Base-by-base conservation (phyloP, 2,329 filamentous ascomycete species). In the Diaporthe sp. region DNA sequence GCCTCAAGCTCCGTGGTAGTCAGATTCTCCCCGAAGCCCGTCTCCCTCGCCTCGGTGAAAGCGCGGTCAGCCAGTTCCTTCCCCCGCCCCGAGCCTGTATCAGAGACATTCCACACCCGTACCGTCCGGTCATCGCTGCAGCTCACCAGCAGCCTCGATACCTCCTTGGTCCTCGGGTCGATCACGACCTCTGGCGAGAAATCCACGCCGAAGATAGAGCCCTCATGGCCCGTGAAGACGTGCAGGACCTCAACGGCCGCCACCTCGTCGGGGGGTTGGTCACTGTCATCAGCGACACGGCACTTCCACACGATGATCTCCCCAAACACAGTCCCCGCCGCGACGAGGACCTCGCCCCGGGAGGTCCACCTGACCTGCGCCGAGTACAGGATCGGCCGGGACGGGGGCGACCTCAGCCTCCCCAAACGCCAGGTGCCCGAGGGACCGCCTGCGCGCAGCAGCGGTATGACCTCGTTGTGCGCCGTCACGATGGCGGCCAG, bases 51-150 rank as follows among this genome's bases (percentile, higher is more conserved):
- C 47, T 82, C 84, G 13, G 79, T 80, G 3, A 83, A 78, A 19
- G 75, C 75, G 19, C 72, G 74, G 5, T 76, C 76, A 66, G 81
- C 77, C 19, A 82, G 74, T 28, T 78, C 79, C 64, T 33, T 79
- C 73, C 76, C 1, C 79, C 77, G 1, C 78, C 79, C 3, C 82
- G 75, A 6, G 81, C 80, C 50, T 86, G 85, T 73, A 28, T 91
- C 87, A 0, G 92, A 92, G 10, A 98, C 90, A 80, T 98, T 91
- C 96, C 97, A 98, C 1, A 98, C 84, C 19, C 94, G 89, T 30
- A 99, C 91, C 0, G 95, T 98, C 68, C 97, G 90, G 83, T 99
- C 97, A 81, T 99, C 97, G 80, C 96, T 98, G 82, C 97, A 99
- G 79, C 94, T 98, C 19, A 93, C 94, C 45, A 99, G 87, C n/a